These are phyloP conservation scores for Psilocybe mexicana DNA, from an alignment of 1,284 basidiomycete genomes.

Conservation along the genomic window DNA sequence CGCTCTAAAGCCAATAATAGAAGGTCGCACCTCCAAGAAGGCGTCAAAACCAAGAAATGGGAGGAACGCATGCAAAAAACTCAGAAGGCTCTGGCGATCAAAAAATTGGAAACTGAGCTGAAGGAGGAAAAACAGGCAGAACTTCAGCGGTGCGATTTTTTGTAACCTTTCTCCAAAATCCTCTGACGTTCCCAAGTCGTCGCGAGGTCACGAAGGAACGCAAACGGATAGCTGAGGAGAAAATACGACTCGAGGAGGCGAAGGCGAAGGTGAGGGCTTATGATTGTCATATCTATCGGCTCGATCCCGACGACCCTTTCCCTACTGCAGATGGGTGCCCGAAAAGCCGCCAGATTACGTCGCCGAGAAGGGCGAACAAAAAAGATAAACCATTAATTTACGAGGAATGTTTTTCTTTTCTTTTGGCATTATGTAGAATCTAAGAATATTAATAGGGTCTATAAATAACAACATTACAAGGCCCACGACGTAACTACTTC, in stretches of 20 bases:
- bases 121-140: constrained; percentile 76
- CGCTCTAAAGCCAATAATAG: constrained; percentile 37
- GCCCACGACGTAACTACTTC: constrained; percentile 84
- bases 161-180: neutral
- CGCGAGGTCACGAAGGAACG: constrained; percentile 68
- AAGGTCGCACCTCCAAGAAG: constrained; percentile 65
- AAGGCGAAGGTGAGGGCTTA: constrained; percentile 58
- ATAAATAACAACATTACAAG: constrained; percentile 44
- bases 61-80: constrained; percentile 68
- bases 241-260: constrained; percentile 67
- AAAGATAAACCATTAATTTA: constrained; percentile 55
- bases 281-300: neutral
- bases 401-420: constrained; percentile 2
- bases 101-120: constrained; percentile 69
- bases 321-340: constrained; percentile 69
- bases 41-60: constrained; percentile 67
- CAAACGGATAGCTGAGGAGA: constrained; percentile 71
- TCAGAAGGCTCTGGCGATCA: constrained; percentile 64
- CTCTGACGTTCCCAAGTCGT: constrained; percentile 42
- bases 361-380: constrained; percentile 73
- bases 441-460: constrained; percentile 13
- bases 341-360: constrained; percentile 69
- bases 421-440: constrained; percentile 12
- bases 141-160: constrained; percentile 48
- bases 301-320: constrained; percentile 8